These are phyloP conservation scores for Zasmidium angulare DNA, from an alignment of 2,329 filamentous ascomycete species.

Conservation along the genomic window DNA sequence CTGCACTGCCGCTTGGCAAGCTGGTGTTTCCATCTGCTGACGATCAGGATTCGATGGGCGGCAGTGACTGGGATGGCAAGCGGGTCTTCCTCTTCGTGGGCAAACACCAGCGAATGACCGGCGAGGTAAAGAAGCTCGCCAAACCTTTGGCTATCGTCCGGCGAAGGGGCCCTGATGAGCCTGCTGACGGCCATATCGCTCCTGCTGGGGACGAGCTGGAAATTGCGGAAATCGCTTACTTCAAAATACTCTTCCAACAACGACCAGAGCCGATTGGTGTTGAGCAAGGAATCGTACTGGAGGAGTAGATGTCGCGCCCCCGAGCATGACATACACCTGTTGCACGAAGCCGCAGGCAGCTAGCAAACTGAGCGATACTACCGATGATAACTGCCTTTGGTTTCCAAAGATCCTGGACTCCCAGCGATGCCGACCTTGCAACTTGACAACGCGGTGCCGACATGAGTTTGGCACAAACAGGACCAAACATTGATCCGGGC, in stretches of 20 bases:
- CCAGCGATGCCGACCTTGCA: too few relatives aligned
- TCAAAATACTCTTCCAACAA: constrained; percentile 80
- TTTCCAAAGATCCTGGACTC: too few relatives aligned
- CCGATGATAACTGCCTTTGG: too few relatives aligned
- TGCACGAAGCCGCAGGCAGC: too few relatives aligned
- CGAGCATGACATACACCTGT: too few relatives aligned
- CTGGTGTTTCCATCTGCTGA: constrained; percentile 67
- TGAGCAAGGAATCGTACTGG: neutral
- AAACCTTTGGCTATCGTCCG: constrained; percentile 78
- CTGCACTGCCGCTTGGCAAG: constrained; percentile 62
- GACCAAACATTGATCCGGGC: too few relatives aligned
- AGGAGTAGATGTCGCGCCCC: neutral
- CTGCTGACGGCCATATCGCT: constrained; percentile 8
- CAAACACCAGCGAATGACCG: constrained; percentile 81
- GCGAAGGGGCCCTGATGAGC: constrained; percentile 42
- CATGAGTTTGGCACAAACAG: too few relatives aligned
- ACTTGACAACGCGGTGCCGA: too few relatives aligned
- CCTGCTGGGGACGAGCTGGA: constrained; percentile 61
- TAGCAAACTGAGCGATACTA: too few relatives aligned
- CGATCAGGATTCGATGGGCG: constrained; percentile 58
- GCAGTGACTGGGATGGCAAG: constrained; percentile 78
- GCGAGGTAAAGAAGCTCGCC: constrained; percentile 83
- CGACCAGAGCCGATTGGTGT: constrained; percentile 77
- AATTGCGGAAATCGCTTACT: constrained; percentile 82
- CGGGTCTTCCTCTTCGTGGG: constrained; percentile 85